Base-by-base conservation (phyloP, 2,329 filamentous ascomycete species). In the Talaromyces funiculosus region DNA sequence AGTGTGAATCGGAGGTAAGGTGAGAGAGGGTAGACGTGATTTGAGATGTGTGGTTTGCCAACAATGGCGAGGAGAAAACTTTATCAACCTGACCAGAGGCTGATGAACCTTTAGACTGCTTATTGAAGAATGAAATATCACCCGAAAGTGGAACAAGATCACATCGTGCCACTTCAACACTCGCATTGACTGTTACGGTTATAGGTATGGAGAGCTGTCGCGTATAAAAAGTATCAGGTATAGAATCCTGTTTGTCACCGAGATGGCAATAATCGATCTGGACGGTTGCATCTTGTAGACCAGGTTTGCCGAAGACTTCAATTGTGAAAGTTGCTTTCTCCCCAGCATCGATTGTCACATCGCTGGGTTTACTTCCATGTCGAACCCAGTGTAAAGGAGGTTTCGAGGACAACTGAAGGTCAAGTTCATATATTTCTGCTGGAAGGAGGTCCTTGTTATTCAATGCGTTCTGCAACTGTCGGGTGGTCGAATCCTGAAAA, bases 131-230 rank as follows among this genome's bases (percentile, higher is more conserved):
- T 0, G 88, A 87, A 57, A 94, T 84, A 53, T 84, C 80, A 10
- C 85, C 83, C 53, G 85, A 85, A 10, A 96, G 82, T 0, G 91
- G 87, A 35, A 94, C 74, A 18, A 95, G 81, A 68, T 97, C 92
- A 65, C 92, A 86, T 38, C 90, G 84, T 35, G 87, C 82, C 9
- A 97, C 80, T 69, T 97, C 91, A 26, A 97, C 82, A 68, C 91
- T 94, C 3, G 92, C 90, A 70, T 97, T 97, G 53, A 97, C 93
- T 4, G 93, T 97, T 16, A 97, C 84, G 0, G 88, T 90, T 61
- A 97, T 78, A 14, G 91, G 89, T 29, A 96, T 80, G 18, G 87
- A 87, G 16, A 96, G 82, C 70, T 94, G 90, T 40, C 92, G 84
- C 0, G 92, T 96, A 69, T 92, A 90, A 69, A 96, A 96, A 35